Base-by-base conservation (phyloP, 2,329 filamentous ascomycete species). In the Aspergillus pseudonomiae region DNA sequence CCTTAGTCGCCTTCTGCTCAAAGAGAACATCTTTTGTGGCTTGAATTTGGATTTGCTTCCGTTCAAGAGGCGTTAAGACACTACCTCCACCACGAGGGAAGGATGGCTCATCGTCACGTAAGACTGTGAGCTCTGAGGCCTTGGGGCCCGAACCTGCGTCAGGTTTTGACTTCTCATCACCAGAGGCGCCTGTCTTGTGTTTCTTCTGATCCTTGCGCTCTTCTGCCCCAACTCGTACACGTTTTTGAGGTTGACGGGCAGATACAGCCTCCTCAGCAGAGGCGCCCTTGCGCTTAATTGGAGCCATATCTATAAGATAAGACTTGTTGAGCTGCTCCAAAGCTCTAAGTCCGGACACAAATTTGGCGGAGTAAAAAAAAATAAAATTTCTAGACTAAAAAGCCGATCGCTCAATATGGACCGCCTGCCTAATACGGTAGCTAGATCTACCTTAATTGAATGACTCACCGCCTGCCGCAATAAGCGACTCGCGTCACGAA, bases 1-100 rank as follows among this genome's bases (percentile, higher is more conserved):
- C 79, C 62, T 84, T 83, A 57, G 82, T 80, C 55, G 86, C 87
- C 69, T 90, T 86, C 71, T 96, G 90, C 79, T 98, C 95, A 75
- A 94, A 95, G 45, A 96, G 82, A 46, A 94, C 95, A 82, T 99
- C 95, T 71, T 91, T 89, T 74, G 91, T 95, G 53, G 95, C 95
- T 79, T 98, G 91, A 63, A 96, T 90, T 73, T 95, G 91, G 67
- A 99, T 98, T 79, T 98, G 93, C 81, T 97, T 97, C 76, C 96
- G 91, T 78, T 99, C 95, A 58, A 99, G 83, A 24, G 95, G 94
- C 2, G 95, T 97, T 75, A 99, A 82, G 59, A 97, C 85, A 74
- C 92, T 96, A 59, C 89, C 94, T 50, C 95, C 96, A 61, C 95
- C 95, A 84, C 95, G 88, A 69, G 95, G 94, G 73, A 99, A 99